phyloP scores from a whole-genome alignment of 306 rosid genomes.

The Prosopis cineraria region DNA sequence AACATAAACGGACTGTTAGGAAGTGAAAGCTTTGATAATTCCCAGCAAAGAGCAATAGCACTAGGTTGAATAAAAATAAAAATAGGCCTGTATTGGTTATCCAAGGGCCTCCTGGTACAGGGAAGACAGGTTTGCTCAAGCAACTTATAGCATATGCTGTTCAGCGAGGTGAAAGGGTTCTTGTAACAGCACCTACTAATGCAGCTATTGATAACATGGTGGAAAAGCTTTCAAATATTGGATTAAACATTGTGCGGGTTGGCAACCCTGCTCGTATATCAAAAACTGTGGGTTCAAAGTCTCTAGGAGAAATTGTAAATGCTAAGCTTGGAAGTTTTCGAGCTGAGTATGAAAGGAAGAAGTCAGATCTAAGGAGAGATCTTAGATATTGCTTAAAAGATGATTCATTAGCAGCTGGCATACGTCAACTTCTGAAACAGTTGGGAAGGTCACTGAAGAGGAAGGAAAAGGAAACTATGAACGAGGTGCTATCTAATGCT shows the following conservation, averaged over 20 bases:
- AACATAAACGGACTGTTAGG: constrained; percentile 35
- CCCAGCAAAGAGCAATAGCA: constrained; percentile 66
- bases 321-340: constrained; percentile 58
- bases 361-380: constrained; percentile 80
- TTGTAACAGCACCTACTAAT: constrained; percentile 86
- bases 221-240: constrained; percentile 64
- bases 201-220: constrained; percentile 89
- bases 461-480: constrained; percentile 73
- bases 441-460: constrained; percentile 67
- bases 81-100: constrained; percentile 70
- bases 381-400: constrained; percentile 71
- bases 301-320: constrained; percentile 75
- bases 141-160: constrained; percentile 64
- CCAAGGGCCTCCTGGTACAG: constrained; percentile 94
- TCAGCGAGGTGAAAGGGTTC: constrained; percentile 80
- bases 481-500: constrained; percentile 70
- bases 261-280: constrained; percentile 89
- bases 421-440: constrained; percentile 85
- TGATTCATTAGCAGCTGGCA: constrained; percentile 85
- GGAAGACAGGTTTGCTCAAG: constrained; percentile 80
- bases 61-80: constrained; percentile 70
- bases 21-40: constrained; percentile 51
- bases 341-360: constrained; percentile 76
- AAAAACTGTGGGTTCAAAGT: constrained; percentile 64
- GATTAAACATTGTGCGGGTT: constrained; percentile 71